These are phyloP conservation scores for Erysimum cheiranthoides DNA, from an alignment of 345 rosid genomes.

Conservation along the genomic window DNA sequence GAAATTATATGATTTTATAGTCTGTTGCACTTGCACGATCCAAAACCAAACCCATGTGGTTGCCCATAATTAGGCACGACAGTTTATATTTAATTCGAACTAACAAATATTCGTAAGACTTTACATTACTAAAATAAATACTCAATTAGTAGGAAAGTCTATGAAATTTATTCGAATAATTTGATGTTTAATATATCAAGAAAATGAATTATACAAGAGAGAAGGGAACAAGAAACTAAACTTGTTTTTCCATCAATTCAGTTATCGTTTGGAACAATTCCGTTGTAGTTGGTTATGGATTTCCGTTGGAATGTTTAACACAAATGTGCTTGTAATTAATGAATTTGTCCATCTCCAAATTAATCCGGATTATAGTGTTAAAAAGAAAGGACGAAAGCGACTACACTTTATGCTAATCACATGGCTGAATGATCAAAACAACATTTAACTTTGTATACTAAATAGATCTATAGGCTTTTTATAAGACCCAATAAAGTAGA, in stretches of 20 bases:
- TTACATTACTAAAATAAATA: background rate
- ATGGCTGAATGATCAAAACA: background rate
- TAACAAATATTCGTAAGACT: background rate
- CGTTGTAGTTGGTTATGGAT: too few species aligned
- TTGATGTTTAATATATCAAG: too few species aligned
- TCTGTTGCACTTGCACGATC: constrained; percentile 35
- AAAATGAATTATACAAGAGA: too few species aligned
- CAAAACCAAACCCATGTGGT: constrained; percentile 28
- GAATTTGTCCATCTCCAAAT: too few species aligned
- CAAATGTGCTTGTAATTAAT: too few species aligned
- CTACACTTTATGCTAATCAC: background rate
- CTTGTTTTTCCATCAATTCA: too few species aligned
- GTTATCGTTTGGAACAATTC: too few species aligned
- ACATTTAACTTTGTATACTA: background rate
- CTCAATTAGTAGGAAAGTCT: background rate
- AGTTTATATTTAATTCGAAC: constrained; percentile 22
- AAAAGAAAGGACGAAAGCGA: background rate
- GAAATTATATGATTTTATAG: background rate
- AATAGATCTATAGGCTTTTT: background rate
- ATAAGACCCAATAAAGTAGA: background rate
- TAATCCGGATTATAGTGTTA: too few species aligned
- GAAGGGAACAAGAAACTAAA: too few species aligned
- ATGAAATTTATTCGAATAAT: background rate
- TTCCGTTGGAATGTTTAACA: too few species aligned
- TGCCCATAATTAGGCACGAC: constrained; percentile 33